Evolutionary conservation across 306 rosid species (phyloP).

Genomic region (Medicago ruthenica): DNA sequence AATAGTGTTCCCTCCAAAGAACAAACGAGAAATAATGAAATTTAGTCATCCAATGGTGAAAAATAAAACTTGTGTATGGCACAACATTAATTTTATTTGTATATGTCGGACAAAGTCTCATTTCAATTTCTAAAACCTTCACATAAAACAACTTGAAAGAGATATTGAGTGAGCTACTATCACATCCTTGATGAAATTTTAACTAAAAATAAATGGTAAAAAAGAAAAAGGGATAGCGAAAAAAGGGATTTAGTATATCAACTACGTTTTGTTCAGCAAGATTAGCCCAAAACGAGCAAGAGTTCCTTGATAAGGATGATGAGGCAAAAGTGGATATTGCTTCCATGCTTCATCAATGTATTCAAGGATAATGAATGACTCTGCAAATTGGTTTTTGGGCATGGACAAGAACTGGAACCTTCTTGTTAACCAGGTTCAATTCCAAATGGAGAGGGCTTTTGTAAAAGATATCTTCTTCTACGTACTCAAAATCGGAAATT

Average conservation of each 20-base stretch:
- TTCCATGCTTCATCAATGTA: constrained; percentile 46
- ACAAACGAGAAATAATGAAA: neutral
- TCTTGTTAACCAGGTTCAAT: constrained; percentile 48
- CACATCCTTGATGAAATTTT: too few species aligned
- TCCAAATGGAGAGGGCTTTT: constrained; percentile 44
- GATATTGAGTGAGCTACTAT: too few species aligned
- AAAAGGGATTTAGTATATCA: neutral
- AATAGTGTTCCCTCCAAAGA: constrained; percentile 54
- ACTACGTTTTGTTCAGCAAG: constrained; percentile 46
- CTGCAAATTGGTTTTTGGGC: constrained; percentile 14
- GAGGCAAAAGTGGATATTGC: constrained; percentile 45
- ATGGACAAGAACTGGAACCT: constrained; percentile 43
- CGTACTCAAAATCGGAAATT: constrained; percentile 40
- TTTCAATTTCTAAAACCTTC: too few species aligned
- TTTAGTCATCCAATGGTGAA: too few species aligned
- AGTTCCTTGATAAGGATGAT: constrained; percentile 45
- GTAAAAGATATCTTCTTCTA: constrained; percentile 50
- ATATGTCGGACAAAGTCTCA: too few species aligned
- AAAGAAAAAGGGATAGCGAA: neutral
- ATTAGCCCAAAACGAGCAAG: constrained; percentile 46
- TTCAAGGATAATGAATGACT: constrained; percentile 48
- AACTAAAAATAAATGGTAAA: too few species aligned
- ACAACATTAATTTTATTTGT: too few species aligned
- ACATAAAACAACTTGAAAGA: too few species aligned
- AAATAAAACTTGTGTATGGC: too few species aligned